Conservation (phyloP, 2,329 filamentous ascomycete species). For the Diplodia corticola region DNA sequence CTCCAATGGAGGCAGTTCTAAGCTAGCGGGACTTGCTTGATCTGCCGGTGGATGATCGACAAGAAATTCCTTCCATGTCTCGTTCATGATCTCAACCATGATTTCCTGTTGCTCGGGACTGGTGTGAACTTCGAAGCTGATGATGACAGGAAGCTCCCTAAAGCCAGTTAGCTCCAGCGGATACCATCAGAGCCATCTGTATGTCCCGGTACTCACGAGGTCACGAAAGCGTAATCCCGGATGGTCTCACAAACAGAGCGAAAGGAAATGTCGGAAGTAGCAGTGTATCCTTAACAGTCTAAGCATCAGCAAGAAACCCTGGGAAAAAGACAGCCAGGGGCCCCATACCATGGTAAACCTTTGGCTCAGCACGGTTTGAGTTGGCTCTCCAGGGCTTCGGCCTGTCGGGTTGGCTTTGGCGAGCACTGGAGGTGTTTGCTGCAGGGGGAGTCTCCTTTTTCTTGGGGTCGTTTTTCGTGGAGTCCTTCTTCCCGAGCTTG, state of each 20-base stretch:
- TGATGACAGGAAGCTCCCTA: conserved; percentile 74
- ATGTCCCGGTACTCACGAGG: conserved; percentile 41
- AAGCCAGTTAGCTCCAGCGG: not conserved
- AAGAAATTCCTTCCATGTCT: conserved; percentile 77
- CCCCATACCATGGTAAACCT: conserved; percentile 70
- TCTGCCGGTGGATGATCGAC: conserved; percentile 59
- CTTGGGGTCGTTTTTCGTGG: conserved; percentile 36
- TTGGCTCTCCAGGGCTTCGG: conserved; percentile 37
- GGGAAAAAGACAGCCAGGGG: not conserved
- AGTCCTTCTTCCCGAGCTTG: conserved; percentile 38
- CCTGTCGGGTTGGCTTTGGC: conserved; percentile 24
- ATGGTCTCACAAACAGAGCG: conserved; percentile 82
- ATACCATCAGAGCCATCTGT: not conserved
- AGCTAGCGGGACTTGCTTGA: conserved; percentile 41
- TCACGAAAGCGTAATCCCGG: conserved; percentile 73
- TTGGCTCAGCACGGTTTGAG: conserved; percentile 60
- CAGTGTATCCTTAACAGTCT: conserved; percentile 60
- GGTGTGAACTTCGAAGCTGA: conserved; percentile 90
- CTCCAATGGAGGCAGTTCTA: conserved; percentile 62
- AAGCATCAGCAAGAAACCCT: not conserved
- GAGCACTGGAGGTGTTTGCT: not conserved
- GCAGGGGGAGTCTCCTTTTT: conserved; percentile 26
- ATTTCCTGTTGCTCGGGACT: conserved; percentile 78
- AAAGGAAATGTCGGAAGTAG: conserved; percentile 84
- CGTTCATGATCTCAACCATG: conserved; percentile 92